Evolutionary conservation across 2,329 filamentous ascomycete species (phyloP).

Genomic region (Botrytis aclada): DNA sequence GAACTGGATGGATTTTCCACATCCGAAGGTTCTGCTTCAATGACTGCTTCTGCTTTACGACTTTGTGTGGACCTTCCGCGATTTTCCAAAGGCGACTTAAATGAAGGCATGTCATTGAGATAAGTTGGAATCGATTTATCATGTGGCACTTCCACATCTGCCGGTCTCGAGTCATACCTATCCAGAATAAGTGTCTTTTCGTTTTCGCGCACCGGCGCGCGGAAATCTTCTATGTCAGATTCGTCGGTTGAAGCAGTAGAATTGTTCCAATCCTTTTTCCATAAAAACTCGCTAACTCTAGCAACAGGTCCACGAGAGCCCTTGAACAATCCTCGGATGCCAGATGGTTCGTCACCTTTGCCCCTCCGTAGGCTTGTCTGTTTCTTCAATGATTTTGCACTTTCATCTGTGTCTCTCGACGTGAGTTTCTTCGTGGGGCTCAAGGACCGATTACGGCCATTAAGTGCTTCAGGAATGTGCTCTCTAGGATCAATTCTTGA

Average conservation of each 20-base stretch:
- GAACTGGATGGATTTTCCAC: constrained; percentile 43
- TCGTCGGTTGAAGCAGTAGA: constrained; percentile 47
- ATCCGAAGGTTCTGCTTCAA: constrained; percentile 36
- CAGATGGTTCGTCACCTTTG: constrained; percentile 48
- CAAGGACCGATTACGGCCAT: constrained; percentile 32
- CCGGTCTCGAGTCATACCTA: constrained; percentile 15
- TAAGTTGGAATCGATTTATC: constrained; percentile 28
- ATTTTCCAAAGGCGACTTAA: constrained; percentile 47
- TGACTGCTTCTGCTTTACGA: constrained; percentile 28
- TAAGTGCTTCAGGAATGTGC: constrained; percentile 25
- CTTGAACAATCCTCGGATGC: constrained; percentile 74
- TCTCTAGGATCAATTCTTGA: constrained; percentile 27
- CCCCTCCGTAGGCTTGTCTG: constrained; percentile 49
- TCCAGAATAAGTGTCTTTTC: constrained; percentile 35
- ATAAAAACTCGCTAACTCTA: constrained; percentile 58
- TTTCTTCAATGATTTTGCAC: constrained; percentile 48
- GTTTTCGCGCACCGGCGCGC: constrained; percentile 39
- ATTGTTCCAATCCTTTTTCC: constrained; percentile 53
- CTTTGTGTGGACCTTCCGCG: constrained; percentile 37
- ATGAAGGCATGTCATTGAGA: constrained; percentile 44
- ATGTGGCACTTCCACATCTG: constrained; percentile 16
- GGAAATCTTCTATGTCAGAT: constrained; percentile 47
- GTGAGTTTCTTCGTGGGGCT: constrained; percentile 42
- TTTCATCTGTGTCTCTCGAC: constrained; percentile 44
- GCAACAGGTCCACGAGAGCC: constrained; percentile 64